Base-by-base conservation (phyloP, 1,139 yeast genomes). In the Suhomyces atakaporum region DNA sequence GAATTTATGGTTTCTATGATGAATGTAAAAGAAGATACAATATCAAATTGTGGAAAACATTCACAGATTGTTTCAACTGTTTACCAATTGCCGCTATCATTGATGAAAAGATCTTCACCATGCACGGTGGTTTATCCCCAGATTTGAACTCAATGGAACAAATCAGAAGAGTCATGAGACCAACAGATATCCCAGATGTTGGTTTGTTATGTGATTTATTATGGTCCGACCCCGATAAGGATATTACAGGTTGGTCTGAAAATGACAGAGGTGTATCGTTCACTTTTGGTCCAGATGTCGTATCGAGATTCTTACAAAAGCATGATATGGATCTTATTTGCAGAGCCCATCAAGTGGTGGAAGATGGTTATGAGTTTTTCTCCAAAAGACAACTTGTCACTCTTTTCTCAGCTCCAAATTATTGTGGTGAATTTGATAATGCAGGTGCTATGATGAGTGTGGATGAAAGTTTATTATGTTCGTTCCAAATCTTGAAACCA, bases 381-480 rank as follows among this genome's bases (percentile, higher is more conserved):
- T 81, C 92, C 44, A 90, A 90, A 65, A 84, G 97, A 56, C 97
- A 90, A 66, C 77, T 92, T 59, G 97, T 92, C 38, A 92, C 98
- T 14, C 73, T 92, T 48, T 92, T 92, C 60, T 82, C 94, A 33
- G 97, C 97, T 35, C 98, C 97, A 49, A 92, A 92, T 66, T 92
- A 92, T 62, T 92, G 97, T 77, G 97, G 97, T 50, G 97, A 92
- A 66, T 92, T 92, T 61, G 97, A 92, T 63, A 92, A 92, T 62
- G 97, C 97, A 7, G 98, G 97, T 53, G 97, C 97, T 25, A 90
- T 92, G 96, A 92, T 92, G 98, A 83, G 95, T 54, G 97, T 92
- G 38, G 97, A 92, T 63, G 97, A 90, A 64, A 83, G 92, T 60
- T 77, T 92, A 57, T 76, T 92, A 55, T 92, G 98, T 72, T 89